phyloP scores from a whole-genome alignment of 2,329 filamentous ascomycete species.

The Aspergillus nomiae region DNA sequence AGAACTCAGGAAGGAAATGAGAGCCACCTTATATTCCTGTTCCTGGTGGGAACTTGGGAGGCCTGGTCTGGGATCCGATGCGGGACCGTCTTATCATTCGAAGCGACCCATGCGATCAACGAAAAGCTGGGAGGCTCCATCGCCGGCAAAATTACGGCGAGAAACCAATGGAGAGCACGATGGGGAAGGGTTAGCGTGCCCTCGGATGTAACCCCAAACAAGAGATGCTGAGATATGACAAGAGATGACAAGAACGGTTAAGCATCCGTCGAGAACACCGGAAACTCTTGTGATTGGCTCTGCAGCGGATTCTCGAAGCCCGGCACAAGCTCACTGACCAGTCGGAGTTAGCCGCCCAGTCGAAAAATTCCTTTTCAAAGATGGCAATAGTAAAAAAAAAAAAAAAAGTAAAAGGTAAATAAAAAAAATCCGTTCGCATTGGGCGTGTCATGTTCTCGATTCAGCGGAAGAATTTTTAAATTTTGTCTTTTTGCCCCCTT shows the following conservation, averaged over 20 bases:
- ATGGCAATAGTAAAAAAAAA: background rate
- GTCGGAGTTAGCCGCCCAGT: constrained; percentile 10
- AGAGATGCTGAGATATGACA: constrained; percentile 17
- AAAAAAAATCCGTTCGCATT: background rate
- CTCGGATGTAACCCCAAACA: constrained; percentile 34
- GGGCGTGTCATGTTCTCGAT: background rate
- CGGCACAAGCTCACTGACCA: background rate
- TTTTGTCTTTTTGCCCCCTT: background rate
- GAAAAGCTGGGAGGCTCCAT: constrained; percentile 20
- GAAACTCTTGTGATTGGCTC: constrained; percentile 12
- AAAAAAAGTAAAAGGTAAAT: no score
- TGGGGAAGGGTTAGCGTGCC: constrained; percentile 12
- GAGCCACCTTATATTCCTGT: constrained; percentile 28
- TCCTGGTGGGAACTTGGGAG: constrained; percentile 16
- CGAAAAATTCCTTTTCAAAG: background rate
- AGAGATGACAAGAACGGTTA: constrained; percentile 22
- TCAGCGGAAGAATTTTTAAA: background rate
- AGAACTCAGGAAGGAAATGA: constrained; percentile 16
- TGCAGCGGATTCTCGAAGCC: constrained; percentile 16
- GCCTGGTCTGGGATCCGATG: constrained; percentile 56
- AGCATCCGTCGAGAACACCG: constrained; percentile 20
- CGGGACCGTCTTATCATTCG: constrained; percentile 46
- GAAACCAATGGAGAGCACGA: constrained; percentile 7
- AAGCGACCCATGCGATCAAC: constrained; percentile 10
- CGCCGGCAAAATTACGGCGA: constrained; percentile 21